Evolutionary conservation across 1,284 basidiomycete species (phyloP), one percentile per base, ranked within the genome.

Genomic region (Ganoderma lucidum): DNA sequence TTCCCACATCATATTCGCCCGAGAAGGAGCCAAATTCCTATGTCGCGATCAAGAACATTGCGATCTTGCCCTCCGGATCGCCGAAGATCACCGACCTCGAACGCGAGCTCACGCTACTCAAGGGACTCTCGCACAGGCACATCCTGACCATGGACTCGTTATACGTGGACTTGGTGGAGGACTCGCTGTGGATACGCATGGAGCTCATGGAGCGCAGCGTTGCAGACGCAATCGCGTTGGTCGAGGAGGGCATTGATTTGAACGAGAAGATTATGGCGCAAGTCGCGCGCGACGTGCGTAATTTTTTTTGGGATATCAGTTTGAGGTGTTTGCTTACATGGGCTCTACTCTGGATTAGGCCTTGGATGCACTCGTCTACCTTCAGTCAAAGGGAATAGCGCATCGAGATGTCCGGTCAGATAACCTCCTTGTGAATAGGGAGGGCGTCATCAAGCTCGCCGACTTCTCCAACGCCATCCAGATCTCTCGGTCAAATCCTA

Each of bases 151-250:
- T 93, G 82, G 91, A 93, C 73, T 86, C 84, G 51, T 78, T 93
- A 35, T 93, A 93, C 78, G 88, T 93, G 30, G 88, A 90, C 74
- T 77, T 89, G 12, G 81, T 82, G 41, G 90, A 90, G 65, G 89
- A 91, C 74, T 85, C 88, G 68, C 79, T 95, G 56, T 95, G 93
- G 93, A 89, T 95, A 63, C 83, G 90, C 69, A 95, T 95, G 93
- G 93, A 94, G 77, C 85, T 94, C 37, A 94, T 94, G 93, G 92
- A 94, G 76, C 84, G 92, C 70, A 94, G 92, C 76, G 80, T 95
- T 70, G 93, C 93, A 72, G 93, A 95, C 78, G 85, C 94, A 44
- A 84, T 94, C 32, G 86, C 83, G 37, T 77, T 93, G 39, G 85
- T 87, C 3, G 86, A 82, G 32, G 84, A 87, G 65, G 91, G 90